Evolutionary conservation across 306 rosid genomes (phyloP), one percentile per base, ranked within the genome.

Genomic region (Rosa rugosa): DNA sequence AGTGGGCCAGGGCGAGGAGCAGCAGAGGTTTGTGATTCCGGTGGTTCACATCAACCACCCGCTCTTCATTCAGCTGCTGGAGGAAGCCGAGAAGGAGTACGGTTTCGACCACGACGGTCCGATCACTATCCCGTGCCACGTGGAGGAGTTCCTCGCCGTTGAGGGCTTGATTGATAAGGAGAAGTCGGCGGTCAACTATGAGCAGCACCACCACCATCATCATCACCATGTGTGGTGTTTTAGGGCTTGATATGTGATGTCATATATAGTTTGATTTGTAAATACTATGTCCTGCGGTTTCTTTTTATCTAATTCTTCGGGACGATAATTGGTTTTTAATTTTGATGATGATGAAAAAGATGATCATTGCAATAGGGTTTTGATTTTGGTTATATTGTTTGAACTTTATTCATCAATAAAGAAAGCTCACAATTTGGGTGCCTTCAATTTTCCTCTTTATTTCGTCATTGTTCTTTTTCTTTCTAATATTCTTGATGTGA

Each of bases 71-170:
- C 85, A 88, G 51, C 80, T 96, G 25, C 65, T 96, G 63, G 89
- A 93, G 83, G 91, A 88, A 46, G 96, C 98, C 16, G 99, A 96
- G 79, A 90, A 93, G 5, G 99, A 96, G 79, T 91, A 76, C 41
- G 99, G 99, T 0, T 96, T 96, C 7, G 86, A 90, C 57, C 99
- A 91, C 57, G 86, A 90, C 36, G 99, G 99, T 0, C 98, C 98
- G 5, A 96, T 96, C 71, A 83, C 88, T 42, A 93, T 96, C 6
- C 99, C 98, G 0, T 96, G 99, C 88, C 97, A 87, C 8, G 92
- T 91, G 16, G 92, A 93, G 54, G 80, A 91, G 57, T 96, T 96
- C 3, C 91, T 91, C 27, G 75, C 91, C 42, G 92, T 96, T 6
- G 97, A 96, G 74, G 90, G 81, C 50, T 53, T 83, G 65, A 93